Evolutionary conservation across 805 yeast species (phyloP).

Genomic region (Schizosaccharomyces cryophilus): DNA sequence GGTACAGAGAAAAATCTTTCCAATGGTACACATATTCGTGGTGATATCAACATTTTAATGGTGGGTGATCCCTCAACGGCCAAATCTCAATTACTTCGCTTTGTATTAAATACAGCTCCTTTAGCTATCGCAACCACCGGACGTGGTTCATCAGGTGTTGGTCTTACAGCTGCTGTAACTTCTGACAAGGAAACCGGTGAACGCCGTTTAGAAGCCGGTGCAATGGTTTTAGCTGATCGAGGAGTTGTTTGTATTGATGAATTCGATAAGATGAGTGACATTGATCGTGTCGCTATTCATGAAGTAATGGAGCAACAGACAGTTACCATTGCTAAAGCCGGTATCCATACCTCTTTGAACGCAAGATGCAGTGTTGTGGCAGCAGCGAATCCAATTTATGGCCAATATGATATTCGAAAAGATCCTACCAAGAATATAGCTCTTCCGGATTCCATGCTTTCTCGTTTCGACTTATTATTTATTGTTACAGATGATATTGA

Average conservation of each 20-base stretch:
- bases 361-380: constrained; percentile 94
- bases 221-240: constrained; percentile 93
- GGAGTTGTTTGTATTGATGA: constrained; percentile 97
- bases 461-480: constrained; percentile 87
- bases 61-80: constrained; percentile 99
- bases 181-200: constrained; percentile 93
- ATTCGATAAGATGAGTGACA: constrained; percentile 92
- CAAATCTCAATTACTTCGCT: constrained; percentile 81
- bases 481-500: constrained; percentile 90
- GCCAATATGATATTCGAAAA: constrained; percentile 85
- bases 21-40: constrained; percentile 91
- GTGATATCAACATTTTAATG: constrained; percentile 87
- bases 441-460: constrained; percentile 78
- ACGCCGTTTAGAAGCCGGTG: constrained; percentile 91
- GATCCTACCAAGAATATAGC: constrained; percentile 95
- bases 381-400: constrained; percentile 93
- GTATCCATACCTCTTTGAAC: constrained; percentile 84
- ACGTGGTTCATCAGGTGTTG: constrained; percentile 98
- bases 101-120: constrained; percentile 83
- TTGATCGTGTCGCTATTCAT: constrained; percentile 91
- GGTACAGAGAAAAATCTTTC: constrained; percentile 84
- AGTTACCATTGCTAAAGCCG: constrained; percentile 92
- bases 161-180: constrained; percentile 96
- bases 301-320: constrained; percentile 99
- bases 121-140: constrained; percentile 96